A percentile compares a stretch with the other conserved stretches of the same genome.
Conservation (phyloP, 1,139 yeast species). For the Candida freyschussii region DNA sequence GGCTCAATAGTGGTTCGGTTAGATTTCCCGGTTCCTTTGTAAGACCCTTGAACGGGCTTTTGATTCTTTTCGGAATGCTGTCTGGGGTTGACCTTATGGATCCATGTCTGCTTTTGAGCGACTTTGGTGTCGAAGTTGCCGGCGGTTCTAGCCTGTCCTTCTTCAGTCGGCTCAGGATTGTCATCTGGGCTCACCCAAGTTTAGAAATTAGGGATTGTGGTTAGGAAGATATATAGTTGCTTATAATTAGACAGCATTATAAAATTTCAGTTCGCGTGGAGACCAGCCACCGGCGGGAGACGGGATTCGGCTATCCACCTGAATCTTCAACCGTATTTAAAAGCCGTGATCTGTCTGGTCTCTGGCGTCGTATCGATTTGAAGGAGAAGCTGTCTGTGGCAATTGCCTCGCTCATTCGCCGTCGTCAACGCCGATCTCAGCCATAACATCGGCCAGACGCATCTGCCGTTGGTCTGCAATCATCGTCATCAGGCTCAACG, state of each 20-base stretch:
- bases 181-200: too few species aligned
- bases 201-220: too few species aligned
- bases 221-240: too few species aligned
- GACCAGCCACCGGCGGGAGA: too few species aligned
- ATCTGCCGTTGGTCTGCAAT: slow-evolving; percentile 48
- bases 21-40: not conserved
- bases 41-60: too few species aligned
- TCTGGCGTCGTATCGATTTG: too few species aligned
- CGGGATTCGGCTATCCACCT: too few species aligned
- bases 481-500: slow-evolving; percentile 42
- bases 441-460: slow-evolving; percentile 38
- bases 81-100: slow-evolving; percentile 5
- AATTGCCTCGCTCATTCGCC: slow-evolving; percentile 1
- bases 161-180: slow-evolving; percentile 1
- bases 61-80: too few species aligned
- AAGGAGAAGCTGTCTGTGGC: not conserved
- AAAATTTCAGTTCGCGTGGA: too few species aligned
- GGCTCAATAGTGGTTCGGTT: not conserved
- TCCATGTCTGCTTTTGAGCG: slow-evolving; percentile 1
- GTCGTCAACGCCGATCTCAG: slow-evolving; percentile 27
- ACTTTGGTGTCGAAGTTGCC: slow-evolving; percentile 9
- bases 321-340: too few species aligned
- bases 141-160: slow-evolving; percentile 2
- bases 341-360: too few species aligned
- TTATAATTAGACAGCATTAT: too few species aligned